A percentile compares a stretch with the other conserved stretches of the same genome.
Evolutionary conservation across 257 asterid genomes (phyloP).

Genomic region (Gardenia jasminoides): DNA sequence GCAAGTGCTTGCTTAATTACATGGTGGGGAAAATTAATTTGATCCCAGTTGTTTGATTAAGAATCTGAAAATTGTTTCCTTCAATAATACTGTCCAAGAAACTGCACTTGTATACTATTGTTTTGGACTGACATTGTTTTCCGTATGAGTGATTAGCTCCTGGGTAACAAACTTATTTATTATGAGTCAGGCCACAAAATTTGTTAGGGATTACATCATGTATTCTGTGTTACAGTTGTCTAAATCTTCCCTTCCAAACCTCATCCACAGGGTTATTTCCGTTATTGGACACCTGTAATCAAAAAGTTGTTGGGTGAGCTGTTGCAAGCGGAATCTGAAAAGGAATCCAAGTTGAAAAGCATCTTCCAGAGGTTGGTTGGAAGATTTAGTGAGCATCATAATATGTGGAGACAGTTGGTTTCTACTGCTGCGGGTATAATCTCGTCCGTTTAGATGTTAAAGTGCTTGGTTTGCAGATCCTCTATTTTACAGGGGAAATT

Average conservation of each 20-base stretch:
- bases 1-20: too few relatives aligned
- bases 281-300: slow-evolving; percentile 85
- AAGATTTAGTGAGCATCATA: slow-evolving; percentile 71
- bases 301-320: slow-evolving; percentile 67
- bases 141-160: not conserved
- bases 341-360: slow-evolving; percentile 77
- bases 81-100: not conserved
- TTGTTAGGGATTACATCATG: not conserved
- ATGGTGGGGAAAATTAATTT: not conserved
- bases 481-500: not conserved
- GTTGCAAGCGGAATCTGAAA: slow-evolving; percentile 81
- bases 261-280: slow-evolving; percentile 68
- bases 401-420: slow-evolving; percentile 83
- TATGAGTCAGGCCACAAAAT: not conserved
- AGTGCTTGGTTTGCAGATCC: slow-evolving; percentile 14
- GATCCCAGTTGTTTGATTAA: not conserved
- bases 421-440: slow-evolving; percentile 69
- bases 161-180: not conserved
- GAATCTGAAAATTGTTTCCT: not conserved
- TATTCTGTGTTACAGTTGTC: not conserved
- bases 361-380: slow-evolving; percentile 77
- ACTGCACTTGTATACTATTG: not conserved
- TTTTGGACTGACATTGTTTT: not conserved
- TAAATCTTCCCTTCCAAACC: slow-evolving; percentile 3
- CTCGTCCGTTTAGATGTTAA: slow-evolving; percentile 22